These are phyloP conservation scores for Barnettozyma hawaiiensis DNA, from an alignment of 1,139 yeast species.

Conservation along the genomic window DNA sequence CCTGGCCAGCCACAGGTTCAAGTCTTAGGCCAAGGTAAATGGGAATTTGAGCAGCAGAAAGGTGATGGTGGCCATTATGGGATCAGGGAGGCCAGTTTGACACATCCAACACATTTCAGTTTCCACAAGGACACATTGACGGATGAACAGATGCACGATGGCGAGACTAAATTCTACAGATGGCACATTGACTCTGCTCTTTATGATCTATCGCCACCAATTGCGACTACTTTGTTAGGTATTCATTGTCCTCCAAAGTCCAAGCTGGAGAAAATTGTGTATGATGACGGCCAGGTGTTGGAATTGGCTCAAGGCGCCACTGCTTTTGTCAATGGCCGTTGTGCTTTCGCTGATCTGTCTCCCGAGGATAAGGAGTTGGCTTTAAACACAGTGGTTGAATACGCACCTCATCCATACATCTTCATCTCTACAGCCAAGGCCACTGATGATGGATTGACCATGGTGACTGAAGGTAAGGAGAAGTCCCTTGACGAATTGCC, in stretches of 20 bases:
- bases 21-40: constrained; percentile 76
- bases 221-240: constrained; percentile 77
- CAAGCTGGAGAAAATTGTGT: constrained; percentile 44
- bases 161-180: constrained; percentile 76
- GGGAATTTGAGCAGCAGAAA: constrained; percentile 28
- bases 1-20: constrained; percentile 85
- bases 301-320: constrained; percentile 80
- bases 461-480: constrained; percentile 77
- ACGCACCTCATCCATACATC: constrained; percentile 90
- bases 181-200: constrained; percentile 93
- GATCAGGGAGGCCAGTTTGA: constrained; percentile 58
- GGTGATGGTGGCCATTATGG: constrained; percentile 66
- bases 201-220: constrained; percentile 79
- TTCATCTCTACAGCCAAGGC: constrained; percentile 77
- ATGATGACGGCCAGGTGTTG: constrained; percentile 62
- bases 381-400: constrained; percentile 68
- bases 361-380: constrained; percentile 71
- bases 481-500: constrained; percentile 62
- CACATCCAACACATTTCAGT: constrained; percentile 77
- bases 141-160: constrained; percentile 53
- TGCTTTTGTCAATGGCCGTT: constrained; percentile 76
- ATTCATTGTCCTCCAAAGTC: constrained; percentile 60
- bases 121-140: constrained; percentile 68
- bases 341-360: constrained; percentile 60
- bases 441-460: constrained; percentile 78